Base-by-base conservation (phyloP, 768 basidiomycete genomes). In the Amanita rimosa region DNA sequence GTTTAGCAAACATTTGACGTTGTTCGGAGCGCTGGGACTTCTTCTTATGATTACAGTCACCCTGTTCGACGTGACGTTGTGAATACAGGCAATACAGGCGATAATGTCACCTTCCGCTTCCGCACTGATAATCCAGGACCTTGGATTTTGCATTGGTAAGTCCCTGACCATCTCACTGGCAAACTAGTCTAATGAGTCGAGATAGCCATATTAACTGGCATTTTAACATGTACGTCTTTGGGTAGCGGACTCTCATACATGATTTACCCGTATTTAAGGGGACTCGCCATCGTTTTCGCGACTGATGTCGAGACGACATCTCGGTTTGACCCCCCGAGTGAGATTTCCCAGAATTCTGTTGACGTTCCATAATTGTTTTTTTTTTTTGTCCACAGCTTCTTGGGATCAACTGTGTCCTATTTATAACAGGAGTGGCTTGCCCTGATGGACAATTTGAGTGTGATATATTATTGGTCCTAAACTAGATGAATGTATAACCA, bases 41-140 rank as follows among this genome's bases (percentile, higher is more conserved):
- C 49, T 1, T 48, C 38, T 1, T 65, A 63, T 52, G 76, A 76
- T 57, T 74, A 69, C 26, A 54, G 53, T 9, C 79, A 85, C 56
- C 81, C 81, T 1, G 64, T 72, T 21, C 51, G 66, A 63, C 66
- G 79, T 37, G 81, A 83, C 58, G 75, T 75, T 0, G 71, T 79
- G 29, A 57, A 54, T 39, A 53, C 39, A 10, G 56, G 58, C 6
- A 31, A 19, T 24, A 31, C 38, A 1, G 65, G 61, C 2, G 65
- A 66, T 49, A 67, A 67, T 46, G 67, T 70, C n/a, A 70, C 71
- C 1, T 68, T 80, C 50, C 64, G 77, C 1, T 78, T 77, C 58
- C 59, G 57, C 1, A 76, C 75, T 1, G 70, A 76, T 46, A 77
- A 76, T 50, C 57, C 74, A 34, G 76, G 76, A 1, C 71, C 72